A percentile compares a stretch with the other conserved stretches of the same genome.
Evolutionary conservation across 1,139 yeast genomes (phyloP).

Genomic region (Geotrichum restrictum): DNA sequence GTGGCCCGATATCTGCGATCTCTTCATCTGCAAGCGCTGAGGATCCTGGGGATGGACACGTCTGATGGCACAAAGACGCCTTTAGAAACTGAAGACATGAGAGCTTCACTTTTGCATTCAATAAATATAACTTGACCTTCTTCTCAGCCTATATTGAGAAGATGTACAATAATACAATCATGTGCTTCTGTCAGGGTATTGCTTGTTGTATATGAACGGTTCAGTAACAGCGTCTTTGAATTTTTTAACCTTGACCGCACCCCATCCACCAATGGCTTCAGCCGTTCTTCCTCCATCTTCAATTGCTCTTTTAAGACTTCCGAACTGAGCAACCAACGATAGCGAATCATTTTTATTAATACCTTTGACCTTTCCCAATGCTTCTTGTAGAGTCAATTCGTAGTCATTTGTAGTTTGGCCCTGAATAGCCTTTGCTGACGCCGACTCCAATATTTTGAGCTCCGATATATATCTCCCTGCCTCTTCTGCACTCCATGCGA

Average conservation of each 20-base stretch:
- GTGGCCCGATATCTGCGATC: conserved; percentile 2
- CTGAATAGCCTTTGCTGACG: conserved; percentile 36
- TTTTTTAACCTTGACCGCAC: conserved; percentile 44
- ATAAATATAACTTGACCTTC: neutral
- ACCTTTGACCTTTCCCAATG: conserved; percentile 50
- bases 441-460: conserved; percentile 9
- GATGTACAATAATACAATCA: neutral
- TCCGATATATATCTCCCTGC: conserved; percentile 68
- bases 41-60: neutral
- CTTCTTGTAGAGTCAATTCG: conserved; percentile 49
- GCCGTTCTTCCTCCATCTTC: conserved; percentile 38
- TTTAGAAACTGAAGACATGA: no score
- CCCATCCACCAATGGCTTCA: conserved; percentile 50
- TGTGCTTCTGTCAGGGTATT: conserved; percentile 14
- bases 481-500: conserved; percentile 81
- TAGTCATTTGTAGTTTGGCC: conserved; percentile 47
- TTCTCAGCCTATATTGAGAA: neutral
- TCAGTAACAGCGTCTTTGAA: conserved; percentile 48
- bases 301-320: conserved; percentile 50
- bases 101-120: neutral
- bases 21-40: conserved; percentile 2
- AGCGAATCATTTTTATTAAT: conserved; percentile 60
- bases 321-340: conserved; percentile 51
- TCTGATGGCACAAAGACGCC: neutral
- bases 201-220: conserved; percentile 50